Percentiles rank a stretch among this genome's conserved stretches.
Conservation (phyloP, 257 asterid species). For the Handroanthus guayacan region DNA sequence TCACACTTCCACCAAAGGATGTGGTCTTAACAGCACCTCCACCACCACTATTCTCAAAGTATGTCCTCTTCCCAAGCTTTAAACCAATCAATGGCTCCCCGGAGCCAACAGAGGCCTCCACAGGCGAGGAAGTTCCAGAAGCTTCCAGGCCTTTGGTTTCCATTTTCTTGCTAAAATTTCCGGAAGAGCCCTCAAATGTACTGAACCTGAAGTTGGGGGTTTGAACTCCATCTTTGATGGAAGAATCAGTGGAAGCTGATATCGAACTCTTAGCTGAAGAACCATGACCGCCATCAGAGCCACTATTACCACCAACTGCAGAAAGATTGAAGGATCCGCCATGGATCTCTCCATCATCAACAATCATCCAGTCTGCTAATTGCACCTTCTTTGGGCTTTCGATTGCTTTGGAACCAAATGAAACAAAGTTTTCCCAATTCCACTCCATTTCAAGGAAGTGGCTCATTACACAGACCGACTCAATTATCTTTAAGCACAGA, state of each 20-base stretch:
- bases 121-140: conserved; percentile 50
- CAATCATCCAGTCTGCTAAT: conserved; percentile 69
- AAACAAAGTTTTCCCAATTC: conserved; percentile 70
- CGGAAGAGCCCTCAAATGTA: conserved; percentile 44
- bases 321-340: conserved; percentile 61
- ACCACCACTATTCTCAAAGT: conserved; percentile 62
- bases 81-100: conserved; percentile 70
- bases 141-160: conserved; percentile 30
- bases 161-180: conserved; percentile 35
- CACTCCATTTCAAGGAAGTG: conserved; percentile 69
- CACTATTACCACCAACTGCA: conserved; percentile 47
- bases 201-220: conserved; percentile 43
- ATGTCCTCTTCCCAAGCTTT: conserved; percentile 87
- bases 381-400: conserved; percentile 68
- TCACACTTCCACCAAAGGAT: conserved; percentile 37
- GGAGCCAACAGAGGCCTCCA: conserved; percentile 58
- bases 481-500: conserved; percentile 38
- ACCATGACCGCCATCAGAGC: conserved; percentile 54
- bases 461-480: conserved; percentile 36
- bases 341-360: conserved; percentile 64
- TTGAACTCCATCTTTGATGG: conserved; percentile 50
- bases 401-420: conserved; percentile 55
- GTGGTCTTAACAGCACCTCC: conserved; percentile 49
- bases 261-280: conserved; percentile 75
- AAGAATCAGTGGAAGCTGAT: conserved; percentile 69